A percentile compares a stretch with the other conserved stretches of the same genome.
Evolutionary conservation across 345 rosid genomes (phyloP).

Genomic region (Psidium guajava): DNA sequence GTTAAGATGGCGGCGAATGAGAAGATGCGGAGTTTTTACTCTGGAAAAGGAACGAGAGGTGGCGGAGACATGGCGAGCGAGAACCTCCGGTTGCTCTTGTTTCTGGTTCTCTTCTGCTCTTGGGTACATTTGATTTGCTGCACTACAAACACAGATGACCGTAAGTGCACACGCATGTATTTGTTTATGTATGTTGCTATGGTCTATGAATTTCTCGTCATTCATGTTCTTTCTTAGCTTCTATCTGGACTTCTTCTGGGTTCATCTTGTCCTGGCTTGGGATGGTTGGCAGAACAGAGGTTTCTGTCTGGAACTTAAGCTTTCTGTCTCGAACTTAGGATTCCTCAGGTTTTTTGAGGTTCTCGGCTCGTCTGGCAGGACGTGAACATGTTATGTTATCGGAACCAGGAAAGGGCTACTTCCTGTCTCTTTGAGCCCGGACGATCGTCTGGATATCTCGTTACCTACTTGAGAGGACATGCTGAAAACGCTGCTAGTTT

Average conservation of each 20-base stretch:
- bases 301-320: neutral
- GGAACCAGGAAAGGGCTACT: neutral
- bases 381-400: neutral
- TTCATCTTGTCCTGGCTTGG: neutral
- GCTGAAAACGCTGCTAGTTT: neutral
- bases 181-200: neutral
- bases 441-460: neutral
- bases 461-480: neutral
- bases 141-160: neutral
- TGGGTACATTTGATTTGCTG: neutral
- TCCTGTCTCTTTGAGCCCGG: neutral
- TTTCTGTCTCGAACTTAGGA: neutral
- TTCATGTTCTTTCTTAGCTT: neutral
- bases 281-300: neutral
- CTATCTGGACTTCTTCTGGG: neutral
- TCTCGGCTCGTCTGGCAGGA: neutral
- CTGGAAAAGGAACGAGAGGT: neutral
- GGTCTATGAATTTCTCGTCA: neutral
- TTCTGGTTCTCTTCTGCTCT: neutral
- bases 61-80: neutral
- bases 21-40: neutral
- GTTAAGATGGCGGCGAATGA: neutral
- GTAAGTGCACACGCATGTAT: neutral
- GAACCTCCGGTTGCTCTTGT: conserved; percentile 4
- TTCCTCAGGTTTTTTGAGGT: neutral